These are phyloP conservation scores for Gastrodia elata DNA, from an alignment of 106 monocot genomes.

Conservation along the genomic window DNA sequence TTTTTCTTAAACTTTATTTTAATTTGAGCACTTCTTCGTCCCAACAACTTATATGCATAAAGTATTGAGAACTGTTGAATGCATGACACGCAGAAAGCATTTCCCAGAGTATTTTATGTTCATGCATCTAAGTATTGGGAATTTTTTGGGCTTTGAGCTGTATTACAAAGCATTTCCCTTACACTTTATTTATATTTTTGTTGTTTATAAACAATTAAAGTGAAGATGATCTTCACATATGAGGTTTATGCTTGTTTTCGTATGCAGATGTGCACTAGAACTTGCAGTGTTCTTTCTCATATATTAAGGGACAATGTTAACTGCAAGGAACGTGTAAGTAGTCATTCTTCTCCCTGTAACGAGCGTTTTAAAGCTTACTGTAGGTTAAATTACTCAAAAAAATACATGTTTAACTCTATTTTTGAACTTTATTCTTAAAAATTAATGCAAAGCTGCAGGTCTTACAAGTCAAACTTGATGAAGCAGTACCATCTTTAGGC, in stretches of 20 bases:
- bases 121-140: too few species aligned
- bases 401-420: not conserved
- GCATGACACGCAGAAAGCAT: too few species aligned
- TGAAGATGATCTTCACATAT: not conserved
- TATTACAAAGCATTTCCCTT: not conserved
- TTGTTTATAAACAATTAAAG: not conserved
- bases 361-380: not conserved
- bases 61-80: too few species aligned
- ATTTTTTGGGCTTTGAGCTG: too few species aligned
- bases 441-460: conserved; percentile 36
- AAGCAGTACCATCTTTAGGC: conserved; percentile 64
- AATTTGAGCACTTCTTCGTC: too few species aligned
- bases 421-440: not conserved
- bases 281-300: conserved; percentile 84
- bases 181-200: not conserved
- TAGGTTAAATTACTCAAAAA: not conserved
- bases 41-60: too few species aligned
- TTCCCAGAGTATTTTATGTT: too few species aligned
- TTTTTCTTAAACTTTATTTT: not conserved
- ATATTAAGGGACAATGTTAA: conserved; percentile 79
- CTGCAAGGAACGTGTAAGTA: conserved; percentile 77
- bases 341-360: not conserved
- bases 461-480: conserved; percentile 57
- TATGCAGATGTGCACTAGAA: conserved; percentile 75
- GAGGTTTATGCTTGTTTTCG: not conserved